These are phyloP conservation scores for Perilla frutescens DNA, from an alignment of 257 asterid species.

Conservation along the genomic window DNA sequence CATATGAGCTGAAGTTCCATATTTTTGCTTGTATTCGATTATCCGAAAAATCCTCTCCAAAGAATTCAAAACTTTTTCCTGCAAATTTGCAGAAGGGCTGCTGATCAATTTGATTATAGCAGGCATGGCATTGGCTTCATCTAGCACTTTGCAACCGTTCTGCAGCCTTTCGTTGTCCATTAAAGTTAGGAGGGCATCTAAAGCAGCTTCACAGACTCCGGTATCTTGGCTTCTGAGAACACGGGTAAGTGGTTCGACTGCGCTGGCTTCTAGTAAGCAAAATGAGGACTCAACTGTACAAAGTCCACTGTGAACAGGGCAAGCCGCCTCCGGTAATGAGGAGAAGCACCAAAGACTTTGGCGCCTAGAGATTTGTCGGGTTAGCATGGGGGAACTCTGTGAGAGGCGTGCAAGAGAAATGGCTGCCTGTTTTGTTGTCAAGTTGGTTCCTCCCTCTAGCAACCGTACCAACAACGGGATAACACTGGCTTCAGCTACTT, in stretches of 20 bases:
- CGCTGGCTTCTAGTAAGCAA: conserved; percentile 62
- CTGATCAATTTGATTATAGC: conserved; percentile 52
- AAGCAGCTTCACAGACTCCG: conserved; percentile 60
- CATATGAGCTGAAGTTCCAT: conserved; percentile 52
- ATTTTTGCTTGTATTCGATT: conserved; percentile 51
- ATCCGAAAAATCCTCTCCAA: conserved; percentile 64
- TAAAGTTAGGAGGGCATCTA: conserved; percentile 72
- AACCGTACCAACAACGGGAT: conserved; percentile 52
- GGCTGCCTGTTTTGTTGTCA: conserved; percentile 50
- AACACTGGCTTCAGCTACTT: conserved; percentile 59
- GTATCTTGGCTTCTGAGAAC: conserved; percentile 53
- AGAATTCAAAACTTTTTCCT: conserved; percentile 57
- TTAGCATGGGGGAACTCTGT: conserved; percentile 48
- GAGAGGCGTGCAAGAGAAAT: conserved; percentile 62
- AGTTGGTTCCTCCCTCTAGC: conserved; percentile 53
- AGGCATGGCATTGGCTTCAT: conserved; percentile 55
- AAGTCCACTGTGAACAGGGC: conserved; percentile 62
- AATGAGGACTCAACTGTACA: conserved; percentile 58
- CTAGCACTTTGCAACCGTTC: conserved; percentile 61
- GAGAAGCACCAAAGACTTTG: conserved; percentile 62
- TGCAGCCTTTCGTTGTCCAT: conserved; percentile 52
- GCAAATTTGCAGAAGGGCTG: conserved; percentile 51
- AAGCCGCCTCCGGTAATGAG: conserved; percentile 45
- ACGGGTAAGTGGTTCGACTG: conserved; percentile 53
- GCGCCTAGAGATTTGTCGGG: conserved; percentile 49